A percentile compares a stretch with the other conserved stretches of the same genome.
These are phyloP conservation scores for Clarireedia monteithiana DNA, from an alignment of 2,329 filamentous ascomycete genomes.

Conservation along the genomic window DNA sequence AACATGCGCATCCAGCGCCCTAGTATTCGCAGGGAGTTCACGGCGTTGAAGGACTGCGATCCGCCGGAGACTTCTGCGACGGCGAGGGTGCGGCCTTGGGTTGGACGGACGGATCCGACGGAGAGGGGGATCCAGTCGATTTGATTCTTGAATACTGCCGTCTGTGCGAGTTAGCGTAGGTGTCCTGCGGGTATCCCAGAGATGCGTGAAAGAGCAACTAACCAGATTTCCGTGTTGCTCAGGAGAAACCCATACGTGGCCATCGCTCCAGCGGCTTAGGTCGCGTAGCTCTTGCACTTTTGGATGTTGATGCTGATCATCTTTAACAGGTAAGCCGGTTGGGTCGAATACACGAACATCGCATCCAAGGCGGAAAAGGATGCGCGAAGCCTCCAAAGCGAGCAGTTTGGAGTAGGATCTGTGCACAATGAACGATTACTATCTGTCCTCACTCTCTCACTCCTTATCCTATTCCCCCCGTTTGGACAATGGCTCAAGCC, in stretches of 20 bases:
- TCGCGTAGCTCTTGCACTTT: constrained; percentile 57
- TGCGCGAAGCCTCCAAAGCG: constrained; percentile 50
- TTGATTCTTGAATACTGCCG: constrained; percentile 61
- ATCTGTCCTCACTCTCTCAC: too few relatives aligned
- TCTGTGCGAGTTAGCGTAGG: constrained; percentile 23
- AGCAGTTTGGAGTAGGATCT: constrained; percentile 53
- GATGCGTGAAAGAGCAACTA: too few relatives aligned
- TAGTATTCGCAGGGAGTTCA: constrained; percentile 56
- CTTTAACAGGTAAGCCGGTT: constrained; percentile 51
- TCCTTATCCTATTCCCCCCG: too few relatives aligned
- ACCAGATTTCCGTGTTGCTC: constrained; percentile 58
- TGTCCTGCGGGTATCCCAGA: too few relatives aligned
- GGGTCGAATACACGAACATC: constrained; percentile 59
- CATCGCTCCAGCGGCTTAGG: constrained; percentile 57
- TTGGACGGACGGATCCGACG: constrained; percentile 54
- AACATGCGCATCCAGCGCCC: constrained; percentile 68
- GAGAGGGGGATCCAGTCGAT: constrained; percentile 63
- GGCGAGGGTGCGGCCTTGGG: constrained; percentile 56
- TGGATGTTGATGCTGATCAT: constrained; percentile 44
- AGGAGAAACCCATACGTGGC: constrained; percentile 57
- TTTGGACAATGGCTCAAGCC: too few relatives aligned
- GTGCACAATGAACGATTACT: neutral
- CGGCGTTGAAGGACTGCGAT: constrained; percentile 59
- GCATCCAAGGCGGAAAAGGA: constrained; percentile 56
- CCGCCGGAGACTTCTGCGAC: constrained; percentile 57